phyloP scores from a whole-genome alignment of 2,329 filamentous ascomycete species.

The Rachicladosporium sp. region DNA sequence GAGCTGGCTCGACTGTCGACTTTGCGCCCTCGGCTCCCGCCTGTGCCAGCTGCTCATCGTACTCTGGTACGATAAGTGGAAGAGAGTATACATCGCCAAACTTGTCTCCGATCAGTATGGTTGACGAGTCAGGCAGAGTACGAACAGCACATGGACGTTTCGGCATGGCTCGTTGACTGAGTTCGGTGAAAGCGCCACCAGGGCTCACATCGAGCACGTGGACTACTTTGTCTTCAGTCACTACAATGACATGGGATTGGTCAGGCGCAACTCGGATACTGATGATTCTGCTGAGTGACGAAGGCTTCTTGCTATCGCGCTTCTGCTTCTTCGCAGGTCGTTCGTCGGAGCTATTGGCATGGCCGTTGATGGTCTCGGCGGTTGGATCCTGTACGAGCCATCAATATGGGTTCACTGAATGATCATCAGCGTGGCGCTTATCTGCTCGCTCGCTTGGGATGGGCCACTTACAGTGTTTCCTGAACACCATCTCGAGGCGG shows the following conservation, averaged over 20 bases:
- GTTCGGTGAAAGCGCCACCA: conserved; percentile 48
- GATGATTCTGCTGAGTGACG: conserved; percentile 47
- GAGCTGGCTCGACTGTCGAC: conserved; percentile 13
- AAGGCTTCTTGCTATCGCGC: conserved; percentile 6
- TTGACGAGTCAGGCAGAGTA: conserved; percentile 55
- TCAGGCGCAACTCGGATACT: conserved; percentile 53
- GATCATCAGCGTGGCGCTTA: conserved; percentile 17
- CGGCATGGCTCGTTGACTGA: conserved; percentile 73
- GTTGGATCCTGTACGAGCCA: neutral
- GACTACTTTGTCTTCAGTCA: conserved; percentile 85
- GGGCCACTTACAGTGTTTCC: conserved; percentile 13
- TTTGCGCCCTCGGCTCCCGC: conserved; percentile 11
- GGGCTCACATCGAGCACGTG: conserved; percentile 63
- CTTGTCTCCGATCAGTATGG: conserved; percentile 79
- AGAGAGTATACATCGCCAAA: conserved; percentile 92
- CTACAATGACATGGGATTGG: conserved; percentile 57
- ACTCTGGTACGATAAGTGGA: conserved; percentile 46
- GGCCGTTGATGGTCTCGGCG: conserved; percentile 1
- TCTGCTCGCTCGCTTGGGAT: no score
- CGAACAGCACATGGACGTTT: conserved; percentile 73
- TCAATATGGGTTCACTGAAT: conserved; percentile 6
- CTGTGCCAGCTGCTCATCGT: conserved; percentile 13
- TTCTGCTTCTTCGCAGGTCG: conserved; percentile 22
- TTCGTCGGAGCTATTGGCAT: conserved; percentile 10
- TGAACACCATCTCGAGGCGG: conserved; percentile 50